A percentile compares a stretch with the other conserved stretches of the same genome.
These are phyloP conservation scores for Vanderwaltozyma tropicalis DNA, from an alignment of 805 yeast species.

Conservation along the genomic window DNA sequence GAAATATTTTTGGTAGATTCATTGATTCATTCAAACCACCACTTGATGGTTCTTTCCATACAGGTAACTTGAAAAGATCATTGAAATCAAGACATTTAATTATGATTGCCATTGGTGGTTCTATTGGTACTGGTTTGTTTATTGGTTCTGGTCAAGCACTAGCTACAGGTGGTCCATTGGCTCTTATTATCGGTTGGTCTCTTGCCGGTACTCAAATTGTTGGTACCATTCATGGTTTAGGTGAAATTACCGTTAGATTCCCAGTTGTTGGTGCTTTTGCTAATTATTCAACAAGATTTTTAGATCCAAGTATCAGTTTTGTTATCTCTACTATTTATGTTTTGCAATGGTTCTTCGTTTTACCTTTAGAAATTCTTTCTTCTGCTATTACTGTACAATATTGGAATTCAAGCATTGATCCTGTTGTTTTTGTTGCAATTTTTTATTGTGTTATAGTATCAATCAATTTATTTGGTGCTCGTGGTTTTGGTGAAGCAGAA, in stretches of 20 bases:
- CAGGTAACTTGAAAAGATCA: slow-evolving; percentile 26
- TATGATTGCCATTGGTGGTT: slow-evolving; percentile 27
- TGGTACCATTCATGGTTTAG: slow-evolving; percentile 42
- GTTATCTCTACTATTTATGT: slow-evolving; percentile 48
- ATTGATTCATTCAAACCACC: slow-evolving; percentile 14
- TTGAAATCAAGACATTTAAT: slow-evolving; percentile 20
- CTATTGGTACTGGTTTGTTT: slow-evolving; percentile 26
- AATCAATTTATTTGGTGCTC: slow-evolving; percentile 41
- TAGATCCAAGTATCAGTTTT: slow-evolving; percentile 44
- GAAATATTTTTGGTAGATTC: slow-evolving; percentile 5
- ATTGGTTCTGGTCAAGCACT: slow-evolving; percentile 33
- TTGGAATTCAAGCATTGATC: slow-evolving; percentile 35
- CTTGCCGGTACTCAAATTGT: slow-evolving; percentile 45
- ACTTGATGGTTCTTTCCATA: slow-evolving; percentile 11
- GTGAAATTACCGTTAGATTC: slow-evolving; percentile 39
- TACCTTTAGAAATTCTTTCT: slow-evolving; percentile 40
- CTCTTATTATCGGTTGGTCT: slow-evolving; percentile 38
- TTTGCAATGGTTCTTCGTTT: slow-evolving; percentile 37
- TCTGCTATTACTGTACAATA: slow-evolving; percentile 39
- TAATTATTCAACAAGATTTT: slow-evolving; percentile 36
- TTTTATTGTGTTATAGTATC: slow-evolving; percentile 34
- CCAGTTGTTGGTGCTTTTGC: slow-evolving; percentile 44
- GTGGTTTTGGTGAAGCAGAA: slow-evolving; percentile 43
- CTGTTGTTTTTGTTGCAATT: slow-evolving; percentile 35
- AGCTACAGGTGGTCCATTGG: slow-evolving; percentile 41